phyloP scores from a whole-genome alignment of 345 rosid genomes.

The Hypericum perforatum region DNA sequence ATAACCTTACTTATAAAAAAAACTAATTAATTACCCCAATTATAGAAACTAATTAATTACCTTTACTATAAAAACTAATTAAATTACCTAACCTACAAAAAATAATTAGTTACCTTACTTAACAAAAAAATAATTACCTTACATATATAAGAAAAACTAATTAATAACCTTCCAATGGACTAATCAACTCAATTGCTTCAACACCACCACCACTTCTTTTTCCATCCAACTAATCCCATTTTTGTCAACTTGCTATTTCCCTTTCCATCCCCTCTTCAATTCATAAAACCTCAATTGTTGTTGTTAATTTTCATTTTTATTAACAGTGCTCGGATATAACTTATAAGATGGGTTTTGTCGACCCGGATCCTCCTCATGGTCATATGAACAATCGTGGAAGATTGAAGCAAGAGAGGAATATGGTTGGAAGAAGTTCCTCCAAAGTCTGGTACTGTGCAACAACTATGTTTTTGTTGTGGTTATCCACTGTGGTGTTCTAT shows the following conservation, averaged over 20 bases:
- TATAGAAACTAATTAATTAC: too few relatives aligned
- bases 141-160: too few relatives aligned
- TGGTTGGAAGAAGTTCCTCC: slow-evolving; percentile 24
- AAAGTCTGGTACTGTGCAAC: slow-evolving; percentile 43
- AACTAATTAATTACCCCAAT: too few relatives aligned
- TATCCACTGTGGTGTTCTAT: slow-evolving; percentile 35
- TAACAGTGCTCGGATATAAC: too few relatives aligned
- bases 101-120: too few relatives aligned
- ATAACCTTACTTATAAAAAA: too few relatives aligned
- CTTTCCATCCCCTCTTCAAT: neutral
- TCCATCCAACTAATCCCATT: neutral
- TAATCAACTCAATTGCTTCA: slow-evolving; percentile 12
- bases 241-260: too few relatives aligned
- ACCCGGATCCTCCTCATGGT: neutral
- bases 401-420: slow-evolving; percentile 27
- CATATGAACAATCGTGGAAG: slow-evolving; percentile 14
- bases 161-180: neutral
- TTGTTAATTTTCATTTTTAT: neutral
- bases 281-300: neutral
- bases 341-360: neutral
- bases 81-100: too few relatives aligned
- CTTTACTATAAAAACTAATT: too few relatives aligned
- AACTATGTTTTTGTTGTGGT: slow-evolving; percentile 34
- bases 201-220: slow-evolving; percentile 1
- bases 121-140: too few relatives aligned